These are phyloP conservation scores for Heterobasidion irregulare DNA, from an alignment of 1,284 basidiomycete genomes.

Conservation along the genomic window DNA sequence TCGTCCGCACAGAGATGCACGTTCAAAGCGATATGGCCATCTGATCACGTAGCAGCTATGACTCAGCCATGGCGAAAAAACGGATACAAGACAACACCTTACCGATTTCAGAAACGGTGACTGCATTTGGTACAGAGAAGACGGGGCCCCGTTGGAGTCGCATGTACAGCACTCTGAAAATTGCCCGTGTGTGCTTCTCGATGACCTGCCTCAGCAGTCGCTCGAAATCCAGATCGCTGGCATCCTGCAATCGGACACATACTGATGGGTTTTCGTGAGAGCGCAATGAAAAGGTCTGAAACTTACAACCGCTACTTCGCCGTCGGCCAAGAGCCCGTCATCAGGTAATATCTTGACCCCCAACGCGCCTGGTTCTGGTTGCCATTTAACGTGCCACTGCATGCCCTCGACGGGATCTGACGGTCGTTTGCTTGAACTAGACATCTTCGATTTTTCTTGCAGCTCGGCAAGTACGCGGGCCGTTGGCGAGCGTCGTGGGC, in stretches of 20 bases:
- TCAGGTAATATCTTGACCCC: slow-evolving; percentile 41
- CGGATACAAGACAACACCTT: not conserved
- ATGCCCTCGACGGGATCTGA: slow-evolving; percentile 68
- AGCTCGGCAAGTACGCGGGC: slow-evolving; percentile 50
- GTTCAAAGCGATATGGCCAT: slow-evolving; percentile 45
- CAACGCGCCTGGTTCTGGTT: slow-evolving; percentile 51
- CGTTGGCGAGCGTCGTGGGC: slow-evolving; percentile 38
- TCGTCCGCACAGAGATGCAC: slow-evolving; percentile 68
- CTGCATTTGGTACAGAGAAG: slow-evolving; percentile 53
- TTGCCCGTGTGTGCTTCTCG: slow-evolving; percentile 48
- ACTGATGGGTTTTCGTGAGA: slow-evolving; percentile 1
- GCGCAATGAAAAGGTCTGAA: not conserved
- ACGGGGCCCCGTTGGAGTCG: slow-evolving; percentile 47
- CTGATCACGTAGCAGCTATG: slow-evolving; percentile 19
- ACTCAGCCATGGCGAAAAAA: not conserved
- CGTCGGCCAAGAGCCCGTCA: slow-evolving; percentile 28
- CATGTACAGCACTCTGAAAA: slow-evolving; percentile 45
- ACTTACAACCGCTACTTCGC: slow-evolving; percentile 38
- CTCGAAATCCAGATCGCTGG: slow-evolving; percentile 65
- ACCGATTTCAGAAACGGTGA: slow-evolving; percentile 48
- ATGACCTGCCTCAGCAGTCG: slow-evolving; percentile 50
- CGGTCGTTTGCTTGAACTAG: slow-evolving; percentile 27
- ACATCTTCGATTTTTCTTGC: slow-evolving; percentile 54
- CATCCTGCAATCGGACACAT: slow-evolving; percentile 33
- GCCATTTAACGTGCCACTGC: slow-evolving; percentile 54